Percentiles rank a stretch among this genome's conserved stretches.
Evolutionary conservation across 306 rosid genomes (phyloP).

Genomic region (Sechiopsis laciniata): DNA sequence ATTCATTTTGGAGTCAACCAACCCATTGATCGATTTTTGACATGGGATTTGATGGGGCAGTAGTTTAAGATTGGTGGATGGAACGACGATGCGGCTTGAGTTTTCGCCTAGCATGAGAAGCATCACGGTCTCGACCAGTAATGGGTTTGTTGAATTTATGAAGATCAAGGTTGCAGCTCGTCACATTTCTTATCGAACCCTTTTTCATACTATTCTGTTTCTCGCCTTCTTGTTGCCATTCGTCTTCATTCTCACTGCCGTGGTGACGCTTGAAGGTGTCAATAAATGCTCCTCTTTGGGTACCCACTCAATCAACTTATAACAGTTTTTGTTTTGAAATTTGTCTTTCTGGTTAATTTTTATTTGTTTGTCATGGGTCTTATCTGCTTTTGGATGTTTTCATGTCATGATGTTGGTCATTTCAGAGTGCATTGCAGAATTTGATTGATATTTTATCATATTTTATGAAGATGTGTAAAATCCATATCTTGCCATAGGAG

Average conservation of each 20-base stretch:
- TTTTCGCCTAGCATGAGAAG: conserved; percentile 99
- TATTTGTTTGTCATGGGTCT: neutral
- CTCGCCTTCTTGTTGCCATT: conserved; percentile 92
- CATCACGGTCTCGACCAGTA: conserved; percentile 93
- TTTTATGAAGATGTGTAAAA: neutral
- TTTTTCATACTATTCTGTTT: conserved; percentile 89
- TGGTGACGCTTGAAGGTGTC: conserved; percentile 99
- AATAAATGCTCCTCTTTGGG: conserved; percentile 97
- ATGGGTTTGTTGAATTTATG: conserved; percentile 98
- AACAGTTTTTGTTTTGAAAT: neutral
- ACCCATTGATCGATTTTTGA: neutral
- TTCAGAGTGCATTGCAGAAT: conserved; percentile 1
- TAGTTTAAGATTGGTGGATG: no score
- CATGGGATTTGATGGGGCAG: no score
- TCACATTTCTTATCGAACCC: conserved; percentile 94
- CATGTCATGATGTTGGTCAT: neutral
- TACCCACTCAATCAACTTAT: conserved; percentile 32
- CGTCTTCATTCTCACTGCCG: conserved; percentile 94
- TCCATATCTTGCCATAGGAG: neutral
- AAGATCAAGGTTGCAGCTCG: conserved; percentile 99
- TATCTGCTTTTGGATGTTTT: conserved; percentile 1
- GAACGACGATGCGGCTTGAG: conserved; percentile 98
- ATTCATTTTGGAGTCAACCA: conserved; percentile 26
- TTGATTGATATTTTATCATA: conserved; percentile 3
- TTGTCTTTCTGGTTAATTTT: neutral